Base-by-base conservation (phyloP, 495 filamentous ascomycete species). In the Aspergillus hancockii region DNA sequence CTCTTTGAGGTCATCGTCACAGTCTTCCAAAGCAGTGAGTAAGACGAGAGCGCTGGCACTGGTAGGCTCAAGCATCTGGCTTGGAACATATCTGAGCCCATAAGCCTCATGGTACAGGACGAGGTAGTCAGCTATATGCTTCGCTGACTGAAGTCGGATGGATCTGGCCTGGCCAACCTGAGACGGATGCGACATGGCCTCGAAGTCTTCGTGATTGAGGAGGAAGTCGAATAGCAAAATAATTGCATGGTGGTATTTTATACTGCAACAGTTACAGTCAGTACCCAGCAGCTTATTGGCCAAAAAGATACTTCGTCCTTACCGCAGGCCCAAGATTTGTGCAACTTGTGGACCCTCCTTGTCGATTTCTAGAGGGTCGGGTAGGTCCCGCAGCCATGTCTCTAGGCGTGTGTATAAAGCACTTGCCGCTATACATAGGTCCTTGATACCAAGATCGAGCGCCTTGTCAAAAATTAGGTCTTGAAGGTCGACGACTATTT, bases 261-360 rank as follows among this genome's bases (percentile, higher is more conserved):
- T 64, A 53, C 75, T 77, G 58, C 36, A 34, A 57, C 21, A 23
- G 19, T 2, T 16, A 25, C 13, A 4, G 25, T 50, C 58, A 49
- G 59, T 30, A 12, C 40, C 67, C 57, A 60, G 60, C 40, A 60
- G 31, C 36, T 14, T 28, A 22, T 36, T 12, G 9, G 31, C 18
- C 23, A 51, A 21, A 51, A 23, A 8, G 10, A 22, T 6, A 9
- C 22, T 47, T 43, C 21, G 45, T 25, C 12, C 75, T 73, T 71
- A 79, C 76, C 72, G 70, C 53, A 77, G 47, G 31, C 72, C 63
- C 16, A 79, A 52, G 13, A 75, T 34, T 49, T 78, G 75, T 49
- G 76, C 71, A 22, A 72, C 55, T 13, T 64, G 66, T 18, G 13
- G 6, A 23, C 1, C 43, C 19, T 66, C 59, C 13, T 66, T 60